Conservation (phyloP, 495 filamentous ascomycete species). For the Pseudotulostoma volvatum region DNA sequence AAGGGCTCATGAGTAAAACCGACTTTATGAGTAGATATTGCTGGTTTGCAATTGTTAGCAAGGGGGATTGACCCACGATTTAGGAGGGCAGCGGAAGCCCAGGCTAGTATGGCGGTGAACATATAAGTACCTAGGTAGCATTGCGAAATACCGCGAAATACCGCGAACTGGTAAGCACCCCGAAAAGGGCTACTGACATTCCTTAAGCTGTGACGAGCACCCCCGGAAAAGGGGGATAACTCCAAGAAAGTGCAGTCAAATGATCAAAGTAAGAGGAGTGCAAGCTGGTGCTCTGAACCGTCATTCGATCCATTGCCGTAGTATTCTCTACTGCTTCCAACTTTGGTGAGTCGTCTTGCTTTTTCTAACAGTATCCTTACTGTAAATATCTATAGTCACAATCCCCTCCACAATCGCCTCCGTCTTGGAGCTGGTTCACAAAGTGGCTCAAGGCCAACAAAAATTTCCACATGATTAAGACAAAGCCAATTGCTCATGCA, state of each 20-base stretch:
- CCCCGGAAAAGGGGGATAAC: conserved; percentile 73
- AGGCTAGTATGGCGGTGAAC: conserved; percentile 40
- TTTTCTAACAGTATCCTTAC: too few species aligned
- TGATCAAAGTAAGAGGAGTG: conserved; percentile 63
- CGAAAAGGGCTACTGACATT: conserved; percentile 62
- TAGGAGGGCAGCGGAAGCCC: conserved; percentile 41
- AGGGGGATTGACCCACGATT: conserved; percentile 29
- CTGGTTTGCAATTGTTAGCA: conserved; percentile 44
- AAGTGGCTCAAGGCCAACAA: too few species aligned
- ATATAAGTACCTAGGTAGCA: conserved; percentile 23
- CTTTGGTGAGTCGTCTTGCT: conserved; percentile 11
- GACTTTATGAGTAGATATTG: conserved; percentile 68
- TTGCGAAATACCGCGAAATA: too few species aligned
- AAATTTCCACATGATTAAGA: too few species aligned
- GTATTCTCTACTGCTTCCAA: conserved; percentile 12
- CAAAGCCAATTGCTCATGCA: too few species aligned
- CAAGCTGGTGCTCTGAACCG: conserved; percentile 52
- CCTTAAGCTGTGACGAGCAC: too few species aligned
- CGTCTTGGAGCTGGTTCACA: too few species aligned
- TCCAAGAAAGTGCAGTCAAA: conserved; percentile 57
- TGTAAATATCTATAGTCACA: too few species aligned
- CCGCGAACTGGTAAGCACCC: conserved; percentile 21
- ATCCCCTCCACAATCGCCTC: too few species aligned
- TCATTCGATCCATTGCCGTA: conserved; percentile 8
- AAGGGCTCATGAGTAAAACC: conserved; percentile 93